Conservation (phyloP, 2,329 filamentous ascomycete species). For the Blastomyces silverae region DNA sequence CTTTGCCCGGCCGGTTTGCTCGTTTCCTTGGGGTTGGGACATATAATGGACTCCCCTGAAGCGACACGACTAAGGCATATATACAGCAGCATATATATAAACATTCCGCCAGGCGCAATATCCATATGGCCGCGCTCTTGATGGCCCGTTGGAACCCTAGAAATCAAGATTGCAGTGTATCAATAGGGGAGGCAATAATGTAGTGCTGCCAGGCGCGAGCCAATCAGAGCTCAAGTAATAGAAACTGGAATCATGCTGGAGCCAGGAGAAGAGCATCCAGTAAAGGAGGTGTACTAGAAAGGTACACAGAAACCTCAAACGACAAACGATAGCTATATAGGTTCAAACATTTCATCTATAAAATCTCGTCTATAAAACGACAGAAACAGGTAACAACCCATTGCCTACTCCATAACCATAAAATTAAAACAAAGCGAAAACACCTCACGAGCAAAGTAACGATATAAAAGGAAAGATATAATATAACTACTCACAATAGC, state of each 20-base stretch:
- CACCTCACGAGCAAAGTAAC: neutral
- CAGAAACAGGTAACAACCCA: neutral
- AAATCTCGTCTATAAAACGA: neutral
- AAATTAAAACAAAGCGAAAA: neutral
- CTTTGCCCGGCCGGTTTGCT: neutral
- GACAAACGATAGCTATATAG: neutral
- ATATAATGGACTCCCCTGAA: neutral
- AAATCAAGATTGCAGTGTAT: neutral
- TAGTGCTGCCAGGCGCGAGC: neutral
- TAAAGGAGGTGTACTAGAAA: no score
- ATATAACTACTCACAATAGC: constrained; percentile 66
- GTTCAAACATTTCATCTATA: neutral
- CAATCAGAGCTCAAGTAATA: neutral
- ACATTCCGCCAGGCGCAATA: neutral
- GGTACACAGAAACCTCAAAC: neutral
- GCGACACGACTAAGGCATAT: neutral
- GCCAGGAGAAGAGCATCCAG: neutral
- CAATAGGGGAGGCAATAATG: neutral
- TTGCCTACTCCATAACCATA: neutral
- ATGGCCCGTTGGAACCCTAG: neutral
- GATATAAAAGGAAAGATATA: neutral
- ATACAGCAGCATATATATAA: neutral
- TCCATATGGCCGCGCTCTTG: neutral
- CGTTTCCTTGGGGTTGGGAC: neutral
- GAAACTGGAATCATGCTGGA: no score